A percentile compares a stretch with the other conserved stretches of the same genome.
These are phyloP conservation scores for Fusarium sp. DNA, from an alignment of 2,329 filamentous ascomycete species.

Conservation along the genomic window DNA sequence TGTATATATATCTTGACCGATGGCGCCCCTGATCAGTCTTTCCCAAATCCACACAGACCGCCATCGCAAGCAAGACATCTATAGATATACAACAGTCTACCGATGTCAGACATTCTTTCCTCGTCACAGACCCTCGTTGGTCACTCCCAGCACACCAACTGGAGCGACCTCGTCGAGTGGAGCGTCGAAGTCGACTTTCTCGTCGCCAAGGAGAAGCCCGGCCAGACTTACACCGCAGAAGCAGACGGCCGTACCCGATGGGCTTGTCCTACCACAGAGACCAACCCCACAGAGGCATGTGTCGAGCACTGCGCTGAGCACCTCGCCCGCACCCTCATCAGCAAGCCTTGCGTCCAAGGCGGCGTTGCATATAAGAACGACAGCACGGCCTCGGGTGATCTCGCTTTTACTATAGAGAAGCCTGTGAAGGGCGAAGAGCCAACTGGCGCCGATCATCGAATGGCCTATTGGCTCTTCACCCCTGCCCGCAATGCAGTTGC, in stretches of 20 bases:
- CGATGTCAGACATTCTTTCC: neutral
- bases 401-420: neutral
- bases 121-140: neutral
- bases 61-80: neutral
- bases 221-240: neutral
- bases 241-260: slow-evolving; percentile 12
- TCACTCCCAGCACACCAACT: neutral
- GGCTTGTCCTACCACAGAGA: slow-evolving; percentile 30
- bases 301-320: slow-evolving; percentile 22
- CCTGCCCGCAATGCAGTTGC: slow-evolving; percentile 24
- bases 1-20: neutral
- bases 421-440: neutral
- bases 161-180: slow-evolving; percentile 23
- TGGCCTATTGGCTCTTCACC: slow-evolving; percentile 27
- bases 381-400: neutral
- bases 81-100: neutral
- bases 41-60: neutral
- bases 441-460: neutral
- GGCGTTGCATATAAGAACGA: slow-evolving; percentile 19
- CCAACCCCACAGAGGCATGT: slow-evolving; percentile 20
- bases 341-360: neutral
- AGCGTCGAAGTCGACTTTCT: slow-evolving; percentile 42
- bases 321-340: neutral
- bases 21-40: neutral
- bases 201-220: slow-evolving; percentile 34